phyloP scores from a whole-genome alignment of 2,329 filamentous ascomycete species.

The Pseudogymnoascus sp. region DNA sequence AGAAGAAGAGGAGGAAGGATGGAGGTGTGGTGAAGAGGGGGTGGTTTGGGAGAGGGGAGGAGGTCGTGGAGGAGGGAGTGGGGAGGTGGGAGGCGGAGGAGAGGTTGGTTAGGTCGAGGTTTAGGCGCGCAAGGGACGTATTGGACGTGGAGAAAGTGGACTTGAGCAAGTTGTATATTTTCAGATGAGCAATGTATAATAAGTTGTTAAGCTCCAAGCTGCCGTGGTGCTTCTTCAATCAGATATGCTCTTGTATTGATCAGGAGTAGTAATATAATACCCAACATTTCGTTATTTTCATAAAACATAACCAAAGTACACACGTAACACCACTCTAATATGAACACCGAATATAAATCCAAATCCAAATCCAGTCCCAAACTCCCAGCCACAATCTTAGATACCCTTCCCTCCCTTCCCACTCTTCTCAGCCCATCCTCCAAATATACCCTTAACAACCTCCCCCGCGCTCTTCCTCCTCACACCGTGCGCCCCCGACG shows the following conservation, averaged over 20 bases:
- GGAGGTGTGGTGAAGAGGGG: constrained; percentile 11
- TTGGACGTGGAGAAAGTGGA: constrained; percentile 12
- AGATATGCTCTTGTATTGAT: not conserved
- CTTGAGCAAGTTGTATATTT: not conserved
- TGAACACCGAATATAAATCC: not conserved
- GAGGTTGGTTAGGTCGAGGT: constrained; percentile 25
- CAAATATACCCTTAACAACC: not conserved
- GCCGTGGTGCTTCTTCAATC: not conserved
- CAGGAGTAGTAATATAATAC: constrained; percentile 3
- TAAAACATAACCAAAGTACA: not conserved
- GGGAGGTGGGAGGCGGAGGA: constrained; percentile 30
- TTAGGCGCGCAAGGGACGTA: constrained; percentile 20
- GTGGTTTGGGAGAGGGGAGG: constrained; percentile 23
- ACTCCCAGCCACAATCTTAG: not conserved
- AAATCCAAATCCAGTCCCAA: not conserved
- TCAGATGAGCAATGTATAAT: not conserved
- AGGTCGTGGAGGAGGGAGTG: constrained; percentile 17
- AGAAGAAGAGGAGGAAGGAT: constrained; percentile 20
- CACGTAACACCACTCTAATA: not conserved
- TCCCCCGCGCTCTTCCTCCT: not conserved
- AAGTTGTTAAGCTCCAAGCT: not conserved
- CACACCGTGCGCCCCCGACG: not conserved
- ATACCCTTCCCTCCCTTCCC: not conserved
- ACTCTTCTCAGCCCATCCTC: not conserved
- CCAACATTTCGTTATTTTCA: not conserved